Conservation (phyloP, 139 green algal species). For the Yamagishiella unicocca region DNA sequence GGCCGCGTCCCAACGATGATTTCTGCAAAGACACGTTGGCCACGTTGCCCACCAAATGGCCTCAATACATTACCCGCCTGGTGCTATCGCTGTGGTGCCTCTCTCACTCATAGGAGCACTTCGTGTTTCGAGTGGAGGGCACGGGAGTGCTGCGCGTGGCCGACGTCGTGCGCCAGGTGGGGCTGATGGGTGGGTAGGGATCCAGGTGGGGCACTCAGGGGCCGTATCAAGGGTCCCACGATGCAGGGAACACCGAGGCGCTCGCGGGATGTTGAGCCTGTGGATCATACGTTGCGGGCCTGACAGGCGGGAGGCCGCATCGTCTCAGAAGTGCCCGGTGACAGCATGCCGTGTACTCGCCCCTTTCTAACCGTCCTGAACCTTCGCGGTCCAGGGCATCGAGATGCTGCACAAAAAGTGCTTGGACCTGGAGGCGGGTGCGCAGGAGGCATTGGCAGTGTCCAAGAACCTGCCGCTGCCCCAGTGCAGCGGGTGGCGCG, state of each 20-base stretch:
- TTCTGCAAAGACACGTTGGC: too few relatives aligned
- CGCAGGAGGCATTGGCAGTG: neutral
- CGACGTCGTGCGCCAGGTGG: conserved; percentile 29
- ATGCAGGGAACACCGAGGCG: neutral
- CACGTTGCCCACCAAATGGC: too few relatives aligned
- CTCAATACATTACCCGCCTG: too few relatives aligned
- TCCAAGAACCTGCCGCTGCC: conserved; percentile 1
- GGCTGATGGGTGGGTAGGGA: neutral
- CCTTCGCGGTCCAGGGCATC: neutral
- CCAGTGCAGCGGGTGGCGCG: neutral
- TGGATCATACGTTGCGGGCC: too few relatives aligned
- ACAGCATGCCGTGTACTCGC: neutral
- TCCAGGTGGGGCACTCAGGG: neutral
- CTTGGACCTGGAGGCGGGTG: conserved; percentile 21
- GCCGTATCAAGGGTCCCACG: neutral
- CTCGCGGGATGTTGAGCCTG: neutral
- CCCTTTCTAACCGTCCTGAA: too few relatives aligned
- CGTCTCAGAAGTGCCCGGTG: too few relatives aligned
- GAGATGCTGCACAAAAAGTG: conserved; percentile 32
- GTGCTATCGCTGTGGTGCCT: neutral
- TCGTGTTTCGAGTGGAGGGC: conserved; percentile 94
- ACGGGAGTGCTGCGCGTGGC: conserved; percentile 83
- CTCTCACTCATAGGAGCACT: conserved; percentile 76
- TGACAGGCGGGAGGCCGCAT: too few relatives aligned
- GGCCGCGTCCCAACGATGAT: too few relatives aligned